Base-by-base conservation (phyloP, 2,329 filamentous ascomycete species). In the Pyrenophora teres region DNA sequence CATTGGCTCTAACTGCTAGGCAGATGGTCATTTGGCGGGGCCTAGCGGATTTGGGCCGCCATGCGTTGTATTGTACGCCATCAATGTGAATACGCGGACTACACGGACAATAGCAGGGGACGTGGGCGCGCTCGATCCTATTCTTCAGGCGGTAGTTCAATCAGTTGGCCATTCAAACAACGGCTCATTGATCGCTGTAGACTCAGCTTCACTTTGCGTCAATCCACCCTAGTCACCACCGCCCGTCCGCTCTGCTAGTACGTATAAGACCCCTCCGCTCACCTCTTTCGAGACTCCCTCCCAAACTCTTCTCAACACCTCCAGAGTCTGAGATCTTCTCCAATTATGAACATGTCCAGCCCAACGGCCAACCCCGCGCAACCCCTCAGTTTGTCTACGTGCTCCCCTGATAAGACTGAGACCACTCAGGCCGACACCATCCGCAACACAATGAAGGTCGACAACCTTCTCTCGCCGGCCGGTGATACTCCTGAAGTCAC, bases 221-320 rank as follows among this genome's bases (percentile, higher is more conserved):
- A 35, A 37, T 40, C 46, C 42, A 21, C 40, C 49, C 15, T 15
- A 31, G 30, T 39, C 41, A 38, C 53, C 41, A 47, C 45, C 21
- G 48, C 25, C 33, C 23, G 13, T 42, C 15, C 32, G 31, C 31
- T 46, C n/a, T 43, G 43, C 15, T 10, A 43, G 23, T 63, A 30
- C 9, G 57, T 60, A 64, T 59, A 57, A 41, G 19, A 39, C 13
- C 16, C 61, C 40, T 55, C 50, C 54, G 59, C 68, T 51, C 59
- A 66, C 61, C 62, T 63, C 41, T 54, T 54, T 67, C 64, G 41
- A 68, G 64, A 70, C 54, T 42, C 56, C 19, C 54, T 49, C 45
- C 43, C 27, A 45, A 50, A 46, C 45, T 16, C 19, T 25, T 37
- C 46, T 36, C 37, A 42, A 41, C 31, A 15, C 12, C 30, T 36